phyloP scores from a whole-genome alignment of 805 yeast species.

The Cyberlindnera maclurae region DNA sequence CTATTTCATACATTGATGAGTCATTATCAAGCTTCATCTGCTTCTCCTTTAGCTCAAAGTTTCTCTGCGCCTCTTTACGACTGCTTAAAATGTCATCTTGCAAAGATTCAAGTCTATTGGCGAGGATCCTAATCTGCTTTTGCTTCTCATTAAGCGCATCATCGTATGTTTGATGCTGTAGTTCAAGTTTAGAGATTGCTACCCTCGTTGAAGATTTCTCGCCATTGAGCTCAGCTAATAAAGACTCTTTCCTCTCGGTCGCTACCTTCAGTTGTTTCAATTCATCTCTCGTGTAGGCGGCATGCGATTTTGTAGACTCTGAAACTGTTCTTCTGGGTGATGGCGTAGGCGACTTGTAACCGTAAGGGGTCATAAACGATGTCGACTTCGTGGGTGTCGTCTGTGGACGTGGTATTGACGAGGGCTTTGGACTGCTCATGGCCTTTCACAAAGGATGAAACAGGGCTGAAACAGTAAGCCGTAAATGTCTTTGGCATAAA shows the following conservation, averaged over 20 bases:
- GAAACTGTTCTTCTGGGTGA: slow-evolving; percentile 1
- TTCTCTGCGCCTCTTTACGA: slow-evolving; percentile 13
- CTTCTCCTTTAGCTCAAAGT: slow-evolving; percentile 28
- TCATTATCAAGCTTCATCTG: slow-evolving; percentile 30
- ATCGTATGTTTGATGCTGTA: slow-evolving; percentile 28
- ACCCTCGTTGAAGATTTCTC: slow-evolving; percentile 29
- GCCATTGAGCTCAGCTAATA: slow-evolving; percentile 16
- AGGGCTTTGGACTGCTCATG: slow-evolving; percentile 6
- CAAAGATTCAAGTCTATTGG: slow-evolving; percentile 26
- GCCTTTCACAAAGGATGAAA: neutral
- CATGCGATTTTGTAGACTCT: neutral
- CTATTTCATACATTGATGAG: slow-evolving; percentile 29
- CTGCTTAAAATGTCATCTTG: slow-evolving; percentile 21
- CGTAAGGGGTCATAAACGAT: slow-evolving; percentile 10
- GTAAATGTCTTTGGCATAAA: too few species aligned
- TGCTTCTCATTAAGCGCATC: slow-evolving; percentile 15
- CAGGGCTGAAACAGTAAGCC: neutral
- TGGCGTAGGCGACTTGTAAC: slow-evolving; percentile 10
- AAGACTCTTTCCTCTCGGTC: slow-evolving; percentile 13
- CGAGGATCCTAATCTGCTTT: slow-evolving; percentile 23
- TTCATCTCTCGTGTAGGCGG: slow-evolving; percentile 1
- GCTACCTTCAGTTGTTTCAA: slow-evolving; percentile 10
- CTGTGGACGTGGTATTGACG: slow-evolving; percentile 17
- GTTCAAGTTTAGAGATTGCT: slow-evolving; percentile 30
- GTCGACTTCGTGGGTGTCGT: slow-evolving; percentile 17